Percentiles rank a stretch among this genome's conserved stretches.
Conservation (phyloP, 768 basidiomycete species). For the Mycena chlorophos region DNA sequence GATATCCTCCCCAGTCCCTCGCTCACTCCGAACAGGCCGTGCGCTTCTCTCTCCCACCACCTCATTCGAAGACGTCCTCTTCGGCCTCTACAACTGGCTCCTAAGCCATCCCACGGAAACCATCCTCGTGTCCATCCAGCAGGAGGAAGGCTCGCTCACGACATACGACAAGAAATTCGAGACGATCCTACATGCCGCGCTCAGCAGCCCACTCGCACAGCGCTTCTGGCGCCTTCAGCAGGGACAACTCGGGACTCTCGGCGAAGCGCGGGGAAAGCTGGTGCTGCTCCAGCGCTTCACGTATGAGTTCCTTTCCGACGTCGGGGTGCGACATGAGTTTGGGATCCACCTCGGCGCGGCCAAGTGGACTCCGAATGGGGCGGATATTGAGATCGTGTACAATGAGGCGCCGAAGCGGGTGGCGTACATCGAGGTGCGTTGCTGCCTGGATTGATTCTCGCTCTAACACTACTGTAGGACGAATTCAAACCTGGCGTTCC, state of each 20-base stretch:
- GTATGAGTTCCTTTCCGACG: slow-evolving; percentile 9
- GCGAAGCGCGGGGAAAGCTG: slow-evolving; percentile 18
- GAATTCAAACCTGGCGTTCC: slow-evolving; percentile 17
- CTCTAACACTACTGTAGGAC: slow-evolving; percentile 4
- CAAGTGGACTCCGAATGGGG: slow-evolving; percentile 18
- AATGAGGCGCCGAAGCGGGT: slow-evolving; percentile 9
- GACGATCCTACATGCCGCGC: slow-evolving; percentile 6
- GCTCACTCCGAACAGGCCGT: slow-evolving; percentile 1
- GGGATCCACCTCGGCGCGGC: slow-evolving; percentile 18
- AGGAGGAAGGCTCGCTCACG: slow-evolving; percentile 18
- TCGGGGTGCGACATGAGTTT: slow-evolving; percentile 1
- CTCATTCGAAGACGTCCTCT: slow-evolving; percentile 19
- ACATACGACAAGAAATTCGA: slow-evolving; percentile 16
- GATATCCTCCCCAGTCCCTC: background rate
- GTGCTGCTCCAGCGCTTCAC: slow-evolving; percentile 20
- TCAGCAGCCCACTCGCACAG: slow-evolving; percentile 10
- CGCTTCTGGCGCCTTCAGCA: slow-evolving; percentile 12
- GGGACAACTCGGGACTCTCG: slow-evolving; percentile 15
- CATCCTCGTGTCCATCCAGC: slow-evolving; percentile 21
- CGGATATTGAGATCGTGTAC: slow-evolving; percentile 16
- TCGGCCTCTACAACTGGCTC: slow-evolving; percentile 21
- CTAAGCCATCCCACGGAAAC: slow-evolving; percentile 18
- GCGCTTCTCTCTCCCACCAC: slow-evolving; percentile 21
- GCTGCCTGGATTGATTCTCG: background rate
- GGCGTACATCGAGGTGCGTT: slow-evolving; percentile 16